Evolutionary conservation across 208 protist genomes (phyloP).

Genomic region (Leishmania gerbilli): DNA sequence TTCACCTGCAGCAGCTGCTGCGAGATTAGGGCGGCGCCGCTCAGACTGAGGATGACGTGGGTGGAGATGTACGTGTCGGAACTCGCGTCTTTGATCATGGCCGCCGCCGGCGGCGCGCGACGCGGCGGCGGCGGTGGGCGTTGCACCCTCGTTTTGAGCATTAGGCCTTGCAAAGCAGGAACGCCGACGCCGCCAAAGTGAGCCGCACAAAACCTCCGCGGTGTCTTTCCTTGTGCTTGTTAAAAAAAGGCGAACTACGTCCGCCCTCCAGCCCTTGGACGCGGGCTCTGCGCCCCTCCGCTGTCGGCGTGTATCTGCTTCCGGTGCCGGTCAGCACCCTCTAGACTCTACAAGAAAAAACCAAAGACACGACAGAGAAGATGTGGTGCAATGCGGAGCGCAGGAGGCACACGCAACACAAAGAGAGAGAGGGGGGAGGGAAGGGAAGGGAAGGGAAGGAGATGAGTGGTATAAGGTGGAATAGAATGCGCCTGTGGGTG

Average conservation of each 20-base stretch:
- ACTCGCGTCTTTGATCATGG: background rate
- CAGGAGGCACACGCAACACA: background rate
- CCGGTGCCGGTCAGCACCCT: background rate
- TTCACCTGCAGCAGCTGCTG: slow-evolving; percentile 22
- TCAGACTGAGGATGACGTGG: slow-evolving; percentile 1
- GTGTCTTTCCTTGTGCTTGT: background rate
- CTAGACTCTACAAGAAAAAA: background rate
- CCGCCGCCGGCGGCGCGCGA: slow-evolving; percentile 14
- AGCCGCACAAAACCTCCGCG: background rate
- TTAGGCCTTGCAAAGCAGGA: background rate
- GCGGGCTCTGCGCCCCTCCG: background rate
- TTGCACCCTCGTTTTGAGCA: background rate
- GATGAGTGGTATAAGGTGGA: slow-evolving; percentile 12
- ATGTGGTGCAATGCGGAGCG: background rate
- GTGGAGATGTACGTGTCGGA: background rate
- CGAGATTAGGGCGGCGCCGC: slow-evolving; percentile 18
- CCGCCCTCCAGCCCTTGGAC: background rate
- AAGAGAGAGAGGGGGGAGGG: background rate
- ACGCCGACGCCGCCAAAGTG: background rate
- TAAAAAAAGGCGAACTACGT: background rate
- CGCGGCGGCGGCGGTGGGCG: slow-evolving; percentile 24
- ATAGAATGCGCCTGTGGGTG: background rate
- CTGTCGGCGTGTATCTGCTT: background rate
- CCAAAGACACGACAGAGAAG: background rate
- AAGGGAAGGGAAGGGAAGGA: background rate